Conservation (phyloP, 768 basidiomycete species). For the Astraeus odoratus region DNA sequence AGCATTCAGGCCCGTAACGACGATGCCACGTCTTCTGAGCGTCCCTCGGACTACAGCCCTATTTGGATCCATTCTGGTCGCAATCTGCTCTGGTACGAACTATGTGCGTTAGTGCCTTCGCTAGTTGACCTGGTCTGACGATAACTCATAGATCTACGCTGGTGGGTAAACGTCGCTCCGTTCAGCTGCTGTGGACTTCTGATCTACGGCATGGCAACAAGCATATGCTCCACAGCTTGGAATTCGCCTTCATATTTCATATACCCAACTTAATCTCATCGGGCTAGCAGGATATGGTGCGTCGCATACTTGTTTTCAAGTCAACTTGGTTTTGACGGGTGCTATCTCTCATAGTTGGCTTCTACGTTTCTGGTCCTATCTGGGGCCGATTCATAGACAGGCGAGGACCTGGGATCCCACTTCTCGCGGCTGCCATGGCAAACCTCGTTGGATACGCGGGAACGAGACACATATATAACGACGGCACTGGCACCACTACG, state of each 20-base stretch:
- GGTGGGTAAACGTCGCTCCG: neutral
- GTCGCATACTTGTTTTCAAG: constrained; percentile 9
- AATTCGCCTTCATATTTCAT: constrained; percentile 54
- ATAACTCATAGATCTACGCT: constrained; percentile 8
- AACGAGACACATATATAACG: constrained; percentile 60
- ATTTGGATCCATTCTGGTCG: constrained; percentile 43
- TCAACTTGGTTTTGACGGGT: constrained; percentile 51
- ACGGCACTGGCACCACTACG: constrained; percentile 34
- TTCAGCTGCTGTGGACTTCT: neutral
- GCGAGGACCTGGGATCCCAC: constrained; percentile 62
- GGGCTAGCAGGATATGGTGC: constrained; percentile 64
- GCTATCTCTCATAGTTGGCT: constrained; percentile 68
- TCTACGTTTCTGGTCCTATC: constrained; percentile 68
- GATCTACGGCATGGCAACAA: constrained; percentile 13
- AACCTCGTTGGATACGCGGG: constrained; percentile 71
- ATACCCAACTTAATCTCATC: constrained; percentile 72
- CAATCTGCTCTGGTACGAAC: constrained; percentile 59
- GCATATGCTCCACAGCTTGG: constrained; percentile 82
- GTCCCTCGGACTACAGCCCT: constrained; percentile 39
- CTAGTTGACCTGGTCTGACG: no score
- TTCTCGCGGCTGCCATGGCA: constrained; percentile 50
- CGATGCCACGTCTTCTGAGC: constrained; percentile 26
- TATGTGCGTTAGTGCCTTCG: constrained; percentile 46
- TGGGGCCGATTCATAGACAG: constrained; percentile 77
- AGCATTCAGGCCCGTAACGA: no score